Evolutionary conservation across 768 basidiomycete species (phyloP), one percentile per base, ranked within the genome.

Genomic region (Albatrellus ellisii): DNA sequence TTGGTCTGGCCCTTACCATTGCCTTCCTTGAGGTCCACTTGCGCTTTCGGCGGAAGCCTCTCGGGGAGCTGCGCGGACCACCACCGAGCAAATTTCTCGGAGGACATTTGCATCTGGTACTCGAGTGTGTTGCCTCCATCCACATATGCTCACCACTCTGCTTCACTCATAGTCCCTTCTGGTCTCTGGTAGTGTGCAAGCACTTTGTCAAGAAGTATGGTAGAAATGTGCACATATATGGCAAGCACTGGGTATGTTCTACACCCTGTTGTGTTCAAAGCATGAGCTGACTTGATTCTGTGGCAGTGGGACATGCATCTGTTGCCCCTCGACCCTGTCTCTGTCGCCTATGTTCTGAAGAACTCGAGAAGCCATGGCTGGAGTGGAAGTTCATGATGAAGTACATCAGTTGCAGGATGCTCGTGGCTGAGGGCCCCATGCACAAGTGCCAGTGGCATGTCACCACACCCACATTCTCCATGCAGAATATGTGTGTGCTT

Each of bases 151-250:
- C 21, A 11, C 36, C n/a, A 26, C 15, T 17, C 6, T 18, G 21
- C 1, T 12, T 22, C 2, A 6, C 12, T 14, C 38, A n/a, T n/a
- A n/a, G 97, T 61, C 97, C 94, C 59, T 94, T 94, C 37, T 94
- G 72, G 60, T n/a, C n/a, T 92, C 91, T 14, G 86, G 86, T 33
- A 94, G 64, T 7, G 82, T 90, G 86, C 89, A 46, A 76, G 26
- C 50, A 57, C 6, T 70, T 72, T 41, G 66, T 75, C 3, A 54
- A 68, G 46, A 64, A 65, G 42, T 88, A 79, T 52, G 84, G 84
- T 1, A 68, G 79, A 44, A 76, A 70, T 38, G 67, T 85, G 29
- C 72, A 77, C 33, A 72, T 86, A 36, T 68, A 73, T 28, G 83
- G 82, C 4, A 48, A 77, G 11, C 69, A 71, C 31, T 77, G 77